Base-by-base conservation (phyloP, 2,329 filamentous ascomycete species). In the Neonectria faginata region DNA sequence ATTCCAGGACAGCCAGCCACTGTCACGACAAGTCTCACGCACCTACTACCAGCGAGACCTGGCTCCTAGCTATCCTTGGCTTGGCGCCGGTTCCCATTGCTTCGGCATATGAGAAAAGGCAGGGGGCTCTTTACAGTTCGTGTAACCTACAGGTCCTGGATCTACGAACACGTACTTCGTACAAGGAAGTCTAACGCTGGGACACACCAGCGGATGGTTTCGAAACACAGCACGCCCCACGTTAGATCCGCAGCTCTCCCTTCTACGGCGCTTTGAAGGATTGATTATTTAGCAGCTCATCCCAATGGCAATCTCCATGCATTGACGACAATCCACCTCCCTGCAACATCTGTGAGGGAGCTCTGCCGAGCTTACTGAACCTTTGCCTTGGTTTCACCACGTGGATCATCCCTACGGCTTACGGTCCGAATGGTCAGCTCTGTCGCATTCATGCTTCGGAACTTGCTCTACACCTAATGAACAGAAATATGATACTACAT, bases 381-480 rank as follows among this genome's bases (percentile, higher is more conserved):
- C 39, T 52, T 60, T 11, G 57, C 10, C 47, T 41, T 65, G 68
- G 71, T 72, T 73, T 67, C 68, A 73, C 71, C 71, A 71, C 71
- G 71, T 73, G 71, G 64, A 70, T 68, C 60, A 57, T 64, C 60
- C 57, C 57, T 59, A 63, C 69, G 69, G 66, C 70, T 69, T 60
- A 59, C 63, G 55, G 63, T 58, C 70, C 69, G 64, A 73, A 62
- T 69, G 58, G 68, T 62, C 51, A 65, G 54, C 50, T 45, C 58
- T 50, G 53, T 57, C 51, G 62, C 64, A 63, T 50, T 68, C 60
- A 64, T 42, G 62, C 51, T 45, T 69, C 54, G 33, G 29, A 54
- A 48, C 54, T 54, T 59, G 31, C 18, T 52, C 51, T 64, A 48
- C 56, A 36, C n/a, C 48, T 58, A 50, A 54, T 55, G 47, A 53